Conservation (phyloP, 176 grass and related monocot genomes). For the Carex kokanica region DNA sequence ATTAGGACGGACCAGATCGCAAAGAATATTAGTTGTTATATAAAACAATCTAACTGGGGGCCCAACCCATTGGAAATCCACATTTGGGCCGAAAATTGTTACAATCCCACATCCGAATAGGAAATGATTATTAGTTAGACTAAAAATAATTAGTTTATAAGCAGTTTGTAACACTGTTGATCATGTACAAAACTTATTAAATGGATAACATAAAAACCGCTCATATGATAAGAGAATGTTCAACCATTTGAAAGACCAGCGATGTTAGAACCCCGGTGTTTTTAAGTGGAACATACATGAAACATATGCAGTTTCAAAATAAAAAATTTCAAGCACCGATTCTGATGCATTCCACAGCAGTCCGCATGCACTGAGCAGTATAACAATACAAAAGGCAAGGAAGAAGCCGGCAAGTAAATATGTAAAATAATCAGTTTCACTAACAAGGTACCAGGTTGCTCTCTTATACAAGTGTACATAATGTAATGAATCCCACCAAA, state of each 20-base stretch:
- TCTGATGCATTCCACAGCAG: no score
- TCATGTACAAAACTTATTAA: background rate
- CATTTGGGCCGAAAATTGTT: background rate
- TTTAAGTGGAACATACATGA: background rate
- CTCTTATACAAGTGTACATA: constrained; percentile 41
- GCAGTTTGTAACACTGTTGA: background rate
- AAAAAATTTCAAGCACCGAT: background rate
- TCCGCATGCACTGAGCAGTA: no score
- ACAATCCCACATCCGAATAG: background rate
- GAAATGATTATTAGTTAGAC: background rate
- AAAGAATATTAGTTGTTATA: background rate
- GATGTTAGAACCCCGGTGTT: no score
- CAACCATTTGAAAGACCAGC: background rate
- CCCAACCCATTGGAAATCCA: background rate
- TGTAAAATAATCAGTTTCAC: constrained; percentile 7
- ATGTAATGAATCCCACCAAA: no score
- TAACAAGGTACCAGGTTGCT: constrained; percentile 23
- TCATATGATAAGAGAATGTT: background rate
- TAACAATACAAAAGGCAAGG: no score
- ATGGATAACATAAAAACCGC: background rate
- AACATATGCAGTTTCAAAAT: background rate
- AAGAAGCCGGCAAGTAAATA: background rate
- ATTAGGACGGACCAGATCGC: background rate
- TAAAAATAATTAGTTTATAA: background rate
- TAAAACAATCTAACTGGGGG: background rate